Evolutionary conservation across 768 basidiomycete genomes (phyloP), one percentile per base, ranked within the genome.

Genomic region (Naganishia randhawae): DNA sequence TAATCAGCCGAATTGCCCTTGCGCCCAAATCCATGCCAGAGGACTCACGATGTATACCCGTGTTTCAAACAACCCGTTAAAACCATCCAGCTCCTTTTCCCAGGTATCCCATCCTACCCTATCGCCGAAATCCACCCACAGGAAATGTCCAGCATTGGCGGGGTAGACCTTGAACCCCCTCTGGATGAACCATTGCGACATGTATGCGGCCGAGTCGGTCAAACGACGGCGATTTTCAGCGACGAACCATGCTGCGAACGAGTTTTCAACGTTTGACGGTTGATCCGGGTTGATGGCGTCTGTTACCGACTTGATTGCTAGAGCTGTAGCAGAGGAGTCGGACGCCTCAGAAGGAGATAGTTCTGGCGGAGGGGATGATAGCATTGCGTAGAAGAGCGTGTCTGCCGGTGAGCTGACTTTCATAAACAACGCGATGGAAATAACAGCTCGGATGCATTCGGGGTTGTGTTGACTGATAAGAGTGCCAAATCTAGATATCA

Each of bases 391-490:
- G 64, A 68, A 70, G 63, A 70, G 66, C 32, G 67, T 65, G 55
- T 69, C 69, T 3, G 69, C 66, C 4, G 68, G 69, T 7, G 50
- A 68, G 71, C 69, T 57, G 71, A 77, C 75, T 67, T 79, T 79
- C 76, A 79, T 77, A 16, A 77, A 71, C 74, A 79, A 74, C 16
- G 76, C 74, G 16, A 74, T 73, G 41, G 73, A 73, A 10, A 76
- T 75, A 71, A 77, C 75, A 10, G 74, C 74, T 19, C 76, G 69
- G n/a, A 79, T 63, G 3, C 76, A 63, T 7, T 75, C 68, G 0
- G 77, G 77, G 69, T 78, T 77, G 55, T 76, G 63, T 50, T 77
- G 77, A 29, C 75, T 75, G 55, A 78, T 68, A 41, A 78, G 68
- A 0, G 75, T 72, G 35, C 77, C 77, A 42, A 78, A 63, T n/a